Conservation (phyloP, 2,329 filamentous ascomycete species). For the Parasarocladium wereldwijsianum region DNA sequence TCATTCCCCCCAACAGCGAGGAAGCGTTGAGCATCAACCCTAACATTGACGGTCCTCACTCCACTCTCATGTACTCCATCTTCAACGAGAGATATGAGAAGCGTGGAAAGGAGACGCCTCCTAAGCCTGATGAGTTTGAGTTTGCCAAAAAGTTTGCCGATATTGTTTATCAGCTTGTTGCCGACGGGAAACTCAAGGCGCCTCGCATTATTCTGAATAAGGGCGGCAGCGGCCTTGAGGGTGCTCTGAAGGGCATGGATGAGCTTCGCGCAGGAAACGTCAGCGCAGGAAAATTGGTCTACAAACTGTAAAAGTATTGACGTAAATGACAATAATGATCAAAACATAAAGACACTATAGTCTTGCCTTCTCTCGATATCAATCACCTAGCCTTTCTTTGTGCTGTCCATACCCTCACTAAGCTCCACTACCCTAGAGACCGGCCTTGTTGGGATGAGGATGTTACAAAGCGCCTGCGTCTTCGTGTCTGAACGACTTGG, state of each 20-base stretch:
- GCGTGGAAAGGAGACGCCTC: conserved; percentile 8
- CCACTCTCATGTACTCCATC: conserved; percentile 1
- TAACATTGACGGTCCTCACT: background rate
- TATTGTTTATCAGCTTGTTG: conserved; percentile 17
- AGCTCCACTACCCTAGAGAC: no score
- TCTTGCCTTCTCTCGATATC: no score
- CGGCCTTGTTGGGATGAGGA: no score
- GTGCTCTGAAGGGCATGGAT: conserved; percentile 17
- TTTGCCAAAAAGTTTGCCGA: conserved; percentile 16
- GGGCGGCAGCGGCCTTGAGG: conserved; percentile 16
- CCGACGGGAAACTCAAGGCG: conserved; percentile 17
- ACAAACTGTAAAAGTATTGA: no score
- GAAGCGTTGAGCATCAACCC: background rate
- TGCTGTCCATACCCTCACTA: no score
- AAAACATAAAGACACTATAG: no score
- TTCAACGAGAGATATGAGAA: conserved; percentile 10
- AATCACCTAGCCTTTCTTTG: no score
- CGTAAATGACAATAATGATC: no score
- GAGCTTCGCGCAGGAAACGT: conserved; percentile 18
- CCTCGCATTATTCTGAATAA: conserved; percentile 14
- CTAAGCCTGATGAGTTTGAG: conserved; percentile 14
- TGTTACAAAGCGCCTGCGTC: no score
- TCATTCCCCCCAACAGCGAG: conserved; percentile 1
- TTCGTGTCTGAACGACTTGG: no score
- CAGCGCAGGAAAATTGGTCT: conserved; percentile 27